Evolutionary conservation across 345 rosid genomes (phyloP), one percentile per base, ranked within the genome.

Genomic region (Populus simonii): DNA sequence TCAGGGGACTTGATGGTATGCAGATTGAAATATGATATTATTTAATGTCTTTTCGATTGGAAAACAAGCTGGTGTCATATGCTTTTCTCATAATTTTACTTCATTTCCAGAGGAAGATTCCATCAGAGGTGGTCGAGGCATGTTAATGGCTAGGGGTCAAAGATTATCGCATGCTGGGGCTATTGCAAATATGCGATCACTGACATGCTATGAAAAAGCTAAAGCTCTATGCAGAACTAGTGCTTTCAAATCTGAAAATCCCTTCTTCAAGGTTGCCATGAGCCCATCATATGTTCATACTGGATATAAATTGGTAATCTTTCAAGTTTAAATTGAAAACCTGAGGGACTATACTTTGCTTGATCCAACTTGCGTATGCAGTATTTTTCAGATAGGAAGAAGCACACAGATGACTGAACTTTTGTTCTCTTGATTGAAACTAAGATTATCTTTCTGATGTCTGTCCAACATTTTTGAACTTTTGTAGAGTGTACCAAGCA

Each of bases 201-300:
- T 35, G 41, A 73, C 43, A 12, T 5, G 15, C 3, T 9, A 31
- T 25, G 67, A 73, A 33, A 77, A 57, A 20, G 18, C 53, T 43
- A 68, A 59, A 62, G 78, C 74, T 59, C 61, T 76, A 8, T 18
- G 29, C 55, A 69, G 78, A 80, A 57, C 75, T n/a, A 1, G 20
- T 16, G 69, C 39, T 43, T 77, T 77, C 74, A 68, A 72, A 43
- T 80, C 77, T 68, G 35, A 61, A 27, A 76, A 72, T 35, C 76
- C 83, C 20, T 72, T 72, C 47, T 81, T 72, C 53, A 33, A 6
- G 20, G 39, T 72, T 72, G 35, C 11, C 47, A 76, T 81, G 83
- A 69, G 72, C 13, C 77, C 66, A 55, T 66, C 79, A 23, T 83
- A 72, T 38, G 61, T 83, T 13, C 9, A 9, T 16, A 3, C 1